Evolutionary conservation across 1,139 yeast species (phyloP).

Genomic region (Scheffersomyces quercinus): DNA sequence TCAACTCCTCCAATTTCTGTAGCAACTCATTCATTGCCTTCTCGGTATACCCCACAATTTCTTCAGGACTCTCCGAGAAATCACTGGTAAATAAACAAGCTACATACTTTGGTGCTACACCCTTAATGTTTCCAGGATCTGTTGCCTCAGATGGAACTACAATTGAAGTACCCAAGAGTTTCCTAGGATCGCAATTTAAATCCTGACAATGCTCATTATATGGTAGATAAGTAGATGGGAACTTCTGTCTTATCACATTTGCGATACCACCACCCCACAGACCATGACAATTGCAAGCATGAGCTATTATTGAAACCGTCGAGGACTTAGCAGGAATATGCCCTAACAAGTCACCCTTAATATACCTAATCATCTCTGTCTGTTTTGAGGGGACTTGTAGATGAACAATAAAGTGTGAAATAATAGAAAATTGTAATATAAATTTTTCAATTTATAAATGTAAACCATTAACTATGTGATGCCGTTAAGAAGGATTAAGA

Average conservation of each 20-base stretch:
- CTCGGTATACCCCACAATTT: conserved; percentile 51
- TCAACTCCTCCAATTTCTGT: conserved; percentile 29
- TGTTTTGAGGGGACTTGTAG: too few species aligned
- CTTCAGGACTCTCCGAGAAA: conserved; percentile 27
- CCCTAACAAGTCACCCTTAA: conserved; percentile 60
- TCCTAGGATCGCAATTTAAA: conserved; percentile 22
- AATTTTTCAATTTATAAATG: background rate
- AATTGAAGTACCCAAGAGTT: conserved; percentile 55
- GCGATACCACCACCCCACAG: conserved; percentile 89
- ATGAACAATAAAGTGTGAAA: too few species aligned
- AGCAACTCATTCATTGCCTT: conserved; percentile 48
- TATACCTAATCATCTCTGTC: conserved; percentile 39
- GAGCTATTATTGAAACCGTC: conserved; percentile 51
- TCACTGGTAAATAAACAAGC: conserved; percentile 76
- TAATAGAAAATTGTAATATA: too few species aligned
- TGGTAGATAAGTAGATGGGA: conserved; percentile 49
- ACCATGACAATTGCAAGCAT: conserved; percentile 80
- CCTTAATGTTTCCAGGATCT: conserved; percentile 29
- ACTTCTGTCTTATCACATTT: conserved; percentile 45
- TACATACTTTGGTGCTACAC: conserved; percentile 31
- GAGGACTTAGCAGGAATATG: conserved; percentile 23
- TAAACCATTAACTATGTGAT: background rate
- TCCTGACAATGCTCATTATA: conserved; percentile 52
- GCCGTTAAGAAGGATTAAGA: too few species aligned
- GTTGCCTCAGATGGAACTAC: conserved; percentile 37